Conservation (phyloP, 2,329 filamentous ascomycete genomes). For the Alternaria gansuensis region DNA sequence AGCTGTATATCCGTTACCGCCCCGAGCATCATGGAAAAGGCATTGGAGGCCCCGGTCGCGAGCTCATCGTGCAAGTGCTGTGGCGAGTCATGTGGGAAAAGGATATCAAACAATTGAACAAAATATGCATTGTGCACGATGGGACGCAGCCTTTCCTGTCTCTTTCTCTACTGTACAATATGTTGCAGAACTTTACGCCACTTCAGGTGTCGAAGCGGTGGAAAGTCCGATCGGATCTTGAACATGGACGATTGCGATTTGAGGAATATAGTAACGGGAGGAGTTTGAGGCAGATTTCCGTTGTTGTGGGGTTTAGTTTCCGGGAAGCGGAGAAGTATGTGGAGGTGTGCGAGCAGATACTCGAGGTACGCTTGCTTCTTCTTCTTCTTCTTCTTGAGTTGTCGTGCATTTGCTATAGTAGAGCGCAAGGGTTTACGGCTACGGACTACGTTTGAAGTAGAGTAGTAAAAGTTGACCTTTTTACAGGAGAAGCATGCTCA, state of each 20-base stretch:
- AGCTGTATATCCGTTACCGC: constrained; percentile 27
- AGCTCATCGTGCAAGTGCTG: constrained; percentile 21
- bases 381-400: background rate
- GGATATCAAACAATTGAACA: constrained; percentile 19
- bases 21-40: constrained; percentile 8
- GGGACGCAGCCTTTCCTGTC: constrained; percentile 15
- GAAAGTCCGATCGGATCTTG: constrained; percentile 14
- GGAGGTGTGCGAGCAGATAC: constrained; percentile 15
- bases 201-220: constrained; percentile 14
- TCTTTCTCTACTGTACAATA: constrained; percentile 6
- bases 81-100: constrained; percentile 28
- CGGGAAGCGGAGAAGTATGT: constrained; percentile 17
- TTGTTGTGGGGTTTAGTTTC: constrained; percentile 21
- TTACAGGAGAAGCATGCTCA: constrained; percentile 15
- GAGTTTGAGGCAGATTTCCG: constrained; percentile 7
- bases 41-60: constrained; percentile 5
- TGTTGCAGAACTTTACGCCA: constrained; percentile 15
- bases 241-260: constrained; percentile 23
- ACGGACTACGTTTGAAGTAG: background rate
- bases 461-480: background rate
- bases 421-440: background rate
- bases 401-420: background rate
- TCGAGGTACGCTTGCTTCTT: constrained; percentile 8
- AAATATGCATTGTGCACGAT: constrained; percentile 30
- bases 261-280: constrained; percentile 7